Evolutionary conservation across 2,329 filamentous ascomycete genomes (phyloP), one percentile per base, ranked within the genome.

Genomic region (Orbilia javanica): DNA sequence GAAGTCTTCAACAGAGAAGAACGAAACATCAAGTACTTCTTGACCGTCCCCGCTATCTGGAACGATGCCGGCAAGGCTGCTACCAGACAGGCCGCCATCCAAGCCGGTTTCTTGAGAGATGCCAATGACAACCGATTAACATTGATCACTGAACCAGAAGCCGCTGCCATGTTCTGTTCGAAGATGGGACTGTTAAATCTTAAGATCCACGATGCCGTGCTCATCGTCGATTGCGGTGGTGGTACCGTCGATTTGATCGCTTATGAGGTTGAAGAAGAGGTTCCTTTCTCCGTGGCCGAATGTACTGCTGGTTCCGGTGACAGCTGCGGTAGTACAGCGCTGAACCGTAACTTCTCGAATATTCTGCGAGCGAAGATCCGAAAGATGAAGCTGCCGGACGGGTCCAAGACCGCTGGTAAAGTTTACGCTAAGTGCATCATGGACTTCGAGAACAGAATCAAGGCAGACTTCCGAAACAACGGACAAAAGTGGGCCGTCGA

Each of bases 381-480:
- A 81, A 98, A 98, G 88, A 98, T 98, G 96, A 98, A 98, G 86
- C 88, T 99, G 53, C 94, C 96, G 0, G 95, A 98, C 83, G 95
- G 94, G 55, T 97, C 95, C 81, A 96, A 95, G 86, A 98, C 94
- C 1, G 95, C 96, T n/a, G 95, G 95, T 50, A 94, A 95, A 85
- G 96, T 99, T 68, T 98, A 98, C 85, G 95, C 95, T 81, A 98
- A 98, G 87, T 98, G 95, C 85, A 98, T 99, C 85, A 98, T 98
- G 95, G 96, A 99, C 85, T 99, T 99, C 83, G 96, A 99, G 87
- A 98, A 98, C 89, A 89, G 96, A 84, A 97, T 99, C 89, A 99
- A 99, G 88, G 96, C 96, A 62, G 96, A 98, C 85, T 99, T 99
- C 91, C 90, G 96, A 80, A 98, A 98, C 87, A 98, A 97, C 84